phyloP scores from a whole-genome alignment of 2,329 filamentous ascomycete genomes.

The Colletotrichum sp. region DNA sequence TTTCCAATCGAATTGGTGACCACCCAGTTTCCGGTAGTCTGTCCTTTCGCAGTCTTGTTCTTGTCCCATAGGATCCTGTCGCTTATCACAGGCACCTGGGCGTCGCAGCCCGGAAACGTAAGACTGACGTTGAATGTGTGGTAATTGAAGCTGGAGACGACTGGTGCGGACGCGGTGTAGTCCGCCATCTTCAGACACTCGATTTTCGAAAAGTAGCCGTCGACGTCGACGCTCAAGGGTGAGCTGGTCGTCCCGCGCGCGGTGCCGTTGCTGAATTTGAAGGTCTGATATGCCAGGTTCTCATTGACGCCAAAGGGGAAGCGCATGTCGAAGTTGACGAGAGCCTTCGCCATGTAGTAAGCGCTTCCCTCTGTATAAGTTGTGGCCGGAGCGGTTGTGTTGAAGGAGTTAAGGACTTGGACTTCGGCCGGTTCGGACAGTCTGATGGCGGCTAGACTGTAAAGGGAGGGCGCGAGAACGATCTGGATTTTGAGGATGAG shows the following conservation, averaged over 20 bases:
- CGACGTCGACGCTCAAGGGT: not conserved
- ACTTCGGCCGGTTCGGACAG: not conserved
- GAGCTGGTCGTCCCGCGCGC: not conserved
- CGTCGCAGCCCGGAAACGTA: not conserved
- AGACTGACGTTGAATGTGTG: not conserved
- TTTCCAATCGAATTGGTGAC: not conserved
- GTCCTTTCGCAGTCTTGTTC: not conserved
- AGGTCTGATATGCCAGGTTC: not conserved
- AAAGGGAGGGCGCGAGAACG: not conserved
- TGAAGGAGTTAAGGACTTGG: not conserved
- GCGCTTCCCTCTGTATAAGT: not conserved
- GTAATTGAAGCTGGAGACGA: not conserved
- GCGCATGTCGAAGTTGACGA: not conserved
- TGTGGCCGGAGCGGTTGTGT: not conserved
- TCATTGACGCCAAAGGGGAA: not conserved
- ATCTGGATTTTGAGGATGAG: not conserved
- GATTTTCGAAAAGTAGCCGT: not conserved
- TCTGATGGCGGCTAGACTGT: not conserved
- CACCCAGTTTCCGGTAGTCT: not conserved
- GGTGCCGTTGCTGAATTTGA: not conserved
- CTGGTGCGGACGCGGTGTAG: not conserved
- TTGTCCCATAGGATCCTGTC: not conserved
- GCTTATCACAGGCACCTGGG: rapidly evolving
- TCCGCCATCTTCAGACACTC: not conserved
- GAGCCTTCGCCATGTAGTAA: not conserved